A percentile compares a stretch with the other conserved stretches of the same genome.
These are phyloP conservation scores for Penicillium nordicum DNA, from an alignment of 2,329 filamentous ascomycete genomes.

Conservation along the genomic window DNA sequence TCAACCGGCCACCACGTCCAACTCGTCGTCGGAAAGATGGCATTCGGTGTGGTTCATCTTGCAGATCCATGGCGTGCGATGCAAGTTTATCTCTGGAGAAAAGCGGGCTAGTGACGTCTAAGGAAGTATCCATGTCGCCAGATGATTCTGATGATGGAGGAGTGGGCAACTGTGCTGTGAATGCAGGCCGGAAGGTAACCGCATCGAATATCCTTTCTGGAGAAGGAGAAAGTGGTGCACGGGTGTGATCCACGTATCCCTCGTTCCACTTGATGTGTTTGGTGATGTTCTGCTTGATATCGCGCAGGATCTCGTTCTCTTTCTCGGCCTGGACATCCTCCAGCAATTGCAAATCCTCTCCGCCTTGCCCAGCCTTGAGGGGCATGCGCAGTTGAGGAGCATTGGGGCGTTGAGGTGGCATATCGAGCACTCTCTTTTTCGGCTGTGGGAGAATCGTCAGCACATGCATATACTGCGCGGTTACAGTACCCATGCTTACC, in stretches of 20 bases:
- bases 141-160: constrained; percentile 50
- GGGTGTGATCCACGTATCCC: constrained; percentile 82
- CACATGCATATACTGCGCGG: constrained; percentile 37
- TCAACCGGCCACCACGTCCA: constrained; percentile 77
- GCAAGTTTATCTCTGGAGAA: constrained; percentile 39
- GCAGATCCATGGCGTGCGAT: constrained; percentile 43
- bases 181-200: constrained; percentile 62
- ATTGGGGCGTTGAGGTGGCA: constrained; percentile 59
- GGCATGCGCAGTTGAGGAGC: constrained; percentile 67
- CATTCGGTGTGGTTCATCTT: constrained; percentile 44
- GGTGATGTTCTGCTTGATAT: constrained; percentile 81
- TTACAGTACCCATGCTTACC: constrained; percentile 51
- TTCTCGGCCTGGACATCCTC: constrained; percentile 76
- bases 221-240: constrained; percentile 76
- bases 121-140: constrained; percentile 40
- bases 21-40: constrained; percentile 79
- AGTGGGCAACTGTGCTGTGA: constrained; percentile 62
- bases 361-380: constrained; percentile 67
- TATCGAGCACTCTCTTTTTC: constrained; percentile 66
- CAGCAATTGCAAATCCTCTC: constrained; percentile 74
- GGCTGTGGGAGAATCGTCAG: constrained; percentile 52
- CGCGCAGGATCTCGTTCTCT: constrained; percentile 72
- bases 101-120: constrained; percentile 34
- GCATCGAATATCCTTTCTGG: constrained; percentile 60
- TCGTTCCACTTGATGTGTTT: constrained; percentile 92